Evolutionary conservation across 2,329 filamentous ascomycete genomes (phyloP), one percentile per base, ranked within the genome.

Genomic region (Pseudogymnoascus destructans): DNA sequence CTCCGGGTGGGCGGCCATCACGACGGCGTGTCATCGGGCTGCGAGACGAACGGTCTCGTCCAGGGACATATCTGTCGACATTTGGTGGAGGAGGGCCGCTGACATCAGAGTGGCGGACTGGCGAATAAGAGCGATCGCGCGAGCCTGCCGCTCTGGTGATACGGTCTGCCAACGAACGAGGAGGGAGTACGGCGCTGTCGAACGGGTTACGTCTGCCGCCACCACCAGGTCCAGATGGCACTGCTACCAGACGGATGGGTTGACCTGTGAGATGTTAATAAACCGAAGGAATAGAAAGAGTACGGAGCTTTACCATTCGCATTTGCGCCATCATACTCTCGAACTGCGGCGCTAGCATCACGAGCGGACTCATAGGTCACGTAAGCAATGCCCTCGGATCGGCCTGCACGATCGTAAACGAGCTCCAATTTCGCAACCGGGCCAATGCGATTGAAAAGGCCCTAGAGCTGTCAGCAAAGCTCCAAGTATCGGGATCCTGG

Each of bases 301-400:
- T 11, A 2, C 42, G 15, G 13, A 3, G 42, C 46, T 68, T 69
- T 74, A 78, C 85, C 86, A 65, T 93, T 91, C 59, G 91, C 91
- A 69, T 95, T 95, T 62, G 90, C 90, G 59, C 89, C 89, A 68
- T 96, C 85, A 68, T 86, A 96, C 66, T 95, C 86, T 58, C 76
- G 77, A 58, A 95, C 79, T 1, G 91, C 91, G 49, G 80, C 77
- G 65, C 79, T 75, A 8, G 91, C 91, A 70, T 95, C 87, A 54
- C 81, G 77, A 55, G 79, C 73, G 58, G 75, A 76, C 64, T 84
- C 79, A 72, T 95, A 95, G 7, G 86, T 91, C 55, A 96, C 86
- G 67, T 82, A 93, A 5, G 90, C 91, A 35, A 85, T 79, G 59
- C 91, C 91, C 66, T 91, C 85, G 1, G 89, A 95, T 66, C 91